Evolutionary conservation across 2,329 filamentous ascomycete genomes (phyloP).

Genomic region (Bisporella sp.): DNA sequence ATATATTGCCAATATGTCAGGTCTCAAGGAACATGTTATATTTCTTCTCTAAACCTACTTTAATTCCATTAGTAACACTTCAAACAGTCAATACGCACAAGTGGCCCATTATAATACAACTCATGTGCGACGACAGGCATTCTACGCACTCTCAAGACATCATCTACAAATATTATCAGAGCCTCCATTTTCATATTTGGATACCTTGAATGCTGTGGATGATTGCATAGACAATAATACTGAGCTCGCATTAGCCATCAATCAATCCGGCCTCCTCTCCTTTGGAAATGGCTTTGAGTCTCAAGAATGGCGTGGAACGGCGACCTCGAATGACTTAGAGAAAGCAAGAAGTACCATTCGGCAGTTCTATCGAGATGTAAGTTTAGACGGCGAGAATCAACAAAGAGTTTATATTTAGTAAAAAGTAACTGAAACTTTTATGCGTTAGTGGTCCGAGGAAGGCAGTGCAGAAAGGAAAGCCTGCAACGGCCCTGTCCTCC

Average conservation of each 20-base stretch:
- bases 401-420: neutral
- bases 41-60: too few relatives aligned
- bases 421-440: neutral
- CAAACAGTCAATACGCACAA: slow-evolving; percentile 69
- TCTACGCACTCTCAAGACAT: slow-evolving; percentile 78
- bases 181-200: slow-evolving; percentile 75
- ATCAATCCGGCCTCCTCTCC: slow-evolving; percentile 58
- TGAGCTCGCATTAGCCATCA: slow-evolving; percentile 71
- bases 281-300: slow-evolving; percentile 42
- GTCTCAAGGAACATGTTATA: too few relatives aligned
- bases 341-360: slow-evolving; percentile 89
- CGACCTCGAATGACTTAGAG: slow-evolving; percentile 70
- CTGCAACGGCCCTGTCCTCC: slow-evolving; percentile 69
- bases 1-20: too few relatives aligned
- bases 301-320: slow-evolving; percentile 59
- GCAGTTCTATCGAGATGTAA: slow-evolving; percentile 81
- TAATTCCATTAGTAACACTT: neutral
- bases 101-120: slow-evolving; percentile 85
- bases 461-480: slow-evolving; percentile 67
- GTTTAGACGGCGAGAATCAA: neutral
- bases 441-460: slow-evolving; percentile 66
- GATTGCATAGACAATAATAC: slow-evolving; percentile 86
- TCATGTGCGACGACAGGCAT: slow-evolving; percentile 81
- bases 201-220: slow-evolving; percentile 73
- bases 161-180: slow-evolving; percentile 80